Percentiles rank a stretch among this genome's conserved stretches.
phyloP scores from a whole-genome alignment of 2,329 filamentous ascomycete genomes.

The Sclerotinia sclerotiorum region DNA sequence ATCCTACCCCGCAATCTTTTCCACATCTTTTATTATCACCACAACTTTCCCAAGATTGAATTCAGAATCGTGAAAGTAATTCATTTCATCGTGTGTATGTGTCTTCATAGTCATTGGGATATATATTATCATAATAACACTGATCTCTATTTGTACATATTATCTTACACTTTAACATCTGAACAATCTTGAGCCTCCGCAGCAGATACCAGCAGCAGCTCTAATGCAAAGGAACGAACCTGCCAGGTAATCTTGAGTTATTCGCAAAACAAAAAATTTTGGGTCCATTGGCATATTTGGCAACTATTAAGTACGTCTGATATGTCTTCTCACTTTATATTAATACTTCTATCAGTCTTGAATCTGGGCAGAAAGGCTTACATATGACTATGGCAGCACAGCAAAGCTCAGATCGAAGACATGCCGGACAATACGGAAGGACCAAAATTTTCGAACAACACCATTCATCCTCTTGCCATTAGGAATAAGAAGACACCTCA shows the following conservation, averaged over 20 bases:
- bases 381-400: neutral
- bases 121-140: neutral
- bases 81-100: neutral
- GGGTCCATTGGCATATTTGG: neutral
- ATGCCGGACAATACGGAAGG: neutral
- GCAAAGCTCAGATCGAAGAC: neutral
- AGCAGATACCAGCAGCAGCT: neutral
- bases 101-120: neutral
- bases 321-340: neutral
- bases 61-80: neutral
- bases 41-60: neutral
- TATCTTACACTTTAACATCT: neutral
- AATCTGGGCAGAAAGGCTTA: neutral
- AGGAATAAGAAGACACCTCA: neutral
- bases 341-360: neutral
- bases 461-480: neutral
- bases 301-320: too few relatives aligned
- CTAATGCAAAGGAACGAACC: neutral
- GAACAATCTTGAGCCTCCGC: too few relatives aligned
- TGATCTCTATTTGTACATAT: neutral
- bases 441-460: neutral
- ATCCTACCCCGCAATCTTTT: neutral
- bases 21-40: neutral
- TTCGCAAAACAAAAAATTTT: neutral
- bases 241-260: neutral